Conservation (phyloP, 345 rosid genomes). For the Noccaea caerulescens region DNA sequence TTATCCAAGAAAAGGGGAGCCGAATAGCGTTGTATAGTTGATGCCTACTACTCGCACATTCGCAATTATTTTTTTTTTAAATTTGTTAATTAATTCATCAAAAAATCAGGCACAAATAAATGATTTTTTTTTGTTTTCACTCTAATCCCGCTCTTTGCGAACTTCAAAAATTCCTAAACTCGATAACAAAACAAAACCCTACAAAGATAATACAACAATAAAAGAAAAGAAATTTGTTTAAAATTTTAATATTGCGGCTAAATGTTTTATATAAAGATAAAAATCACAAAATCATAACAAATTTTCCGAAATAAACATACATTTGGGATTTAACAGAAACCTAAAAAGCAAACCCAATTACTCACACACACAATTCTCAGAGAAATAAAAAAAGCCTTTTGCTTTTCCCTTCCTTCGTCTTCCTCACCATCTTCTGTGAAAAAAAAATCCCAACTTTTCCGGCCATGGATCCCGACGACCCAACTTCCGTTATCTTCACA, state of each 20-base stretch:
- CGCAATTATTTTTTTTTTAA: background rate
- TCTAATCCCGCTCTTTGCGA: constrained; percentile 20
- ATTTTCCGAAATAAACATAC: constrained; percentile 20
- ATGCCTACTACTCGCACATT: background rate
- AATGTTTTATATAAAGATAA: background rate
- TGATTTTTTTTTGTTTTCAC: background rate
- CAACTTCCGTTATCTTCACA: constrained; percentile 57
- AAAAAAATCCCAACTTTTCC: background rate
- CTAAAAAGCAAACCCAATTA: background rate
- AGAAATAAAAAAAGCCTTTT: background rate
- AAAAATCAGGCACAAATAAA: background rate
- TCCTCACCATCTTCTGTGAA: constrained; percentile 3
- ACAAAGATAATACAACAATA: background rate
- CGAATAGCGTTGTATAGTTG: constrained; percentile 7
- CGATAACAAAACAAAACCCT: background rate
- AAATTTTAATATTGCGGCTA: background rate
- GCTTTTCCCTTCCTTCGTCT: constrained; percentile 5
- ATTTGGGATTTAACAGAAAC: constrained; percentile 26
- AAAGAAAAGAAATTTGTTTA: too few species aligned
- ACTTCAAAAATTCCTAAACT: constrained; percentile 26
- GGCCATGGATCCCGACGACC: constrained; percentile 74
- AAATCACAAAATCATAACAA: constrained; percentile 22
- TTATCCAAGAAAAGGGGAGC: constrained; percentile 10
- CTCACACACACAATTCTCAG: constrained; percentile 4
- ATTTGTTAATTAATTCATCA: background rate